Conservation (phyloP, 805 yeast genomes). For the Candida multigemmis region DNA sequence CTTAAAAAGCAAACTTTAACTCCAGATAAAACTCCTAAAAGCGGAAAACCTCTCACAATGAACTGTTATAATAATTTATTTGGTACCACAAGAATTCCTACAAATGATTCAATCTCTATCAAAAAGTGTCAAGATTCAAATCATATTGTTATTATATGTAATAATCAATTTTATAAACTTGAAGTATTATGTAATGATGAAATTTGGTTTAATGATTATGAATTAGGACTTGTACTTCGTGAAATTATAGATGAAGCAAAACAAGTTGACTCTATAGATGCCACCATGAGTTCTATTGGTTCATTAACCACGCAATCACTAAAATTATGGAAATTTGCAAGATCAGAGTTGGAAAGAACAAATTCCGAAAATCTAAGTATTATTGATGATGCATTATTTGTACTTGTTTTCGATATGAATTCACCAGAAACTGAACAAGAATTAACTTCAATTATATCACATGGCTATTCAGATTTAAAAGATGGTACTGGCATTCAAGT, state of each 20-base stretch:
- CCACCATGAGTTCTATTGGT: conserved; percentile 41
- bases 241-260: conserved; percentile 31
- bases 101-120: conserved; percentile 23
- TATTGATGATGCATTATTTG: conserved; percentile 44
- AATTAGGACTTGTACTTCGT: conserved; percentile 35
- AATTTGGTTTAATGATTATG: conserved; percentile 47
- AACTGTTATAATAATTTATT: conserved; percentile 56
- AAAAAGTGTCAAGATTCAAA: conserved; percentile 29
- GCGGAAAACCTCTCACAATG: conserved; percentile 53
- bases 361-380: conserved; percentile 25
- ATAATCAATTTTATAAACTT: conserved; percentile 41
- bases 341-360: conserved; percentile 30
- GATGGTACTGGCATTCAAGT: conserved; percentile 37
- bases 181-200: conserved; percentile 39
- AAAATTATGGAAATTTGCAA: conserved; percentile 38
- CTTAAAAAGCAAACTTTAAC: conserved; percentile 44
- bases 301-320: conserved; percentile 47
- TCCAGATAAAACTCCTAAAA: conserved; percentile 49
- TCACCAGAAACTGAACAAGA: conserved; percentile 39
- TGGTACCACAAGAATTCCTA: conserved; percentile 54
- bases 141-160: conserved; percentile 41
- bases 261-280: conserved; percentile 22
- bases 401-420: conserved; percentile 41
- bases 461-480: conserved; percentile 40
- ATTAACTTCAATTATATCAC: conserved; percentile 39